These are phyloP conservation scores for Zygosaccharomyces siamensis DNA, from an alignment of 805 yeast species.

Conservation along the genomic window DNA sequence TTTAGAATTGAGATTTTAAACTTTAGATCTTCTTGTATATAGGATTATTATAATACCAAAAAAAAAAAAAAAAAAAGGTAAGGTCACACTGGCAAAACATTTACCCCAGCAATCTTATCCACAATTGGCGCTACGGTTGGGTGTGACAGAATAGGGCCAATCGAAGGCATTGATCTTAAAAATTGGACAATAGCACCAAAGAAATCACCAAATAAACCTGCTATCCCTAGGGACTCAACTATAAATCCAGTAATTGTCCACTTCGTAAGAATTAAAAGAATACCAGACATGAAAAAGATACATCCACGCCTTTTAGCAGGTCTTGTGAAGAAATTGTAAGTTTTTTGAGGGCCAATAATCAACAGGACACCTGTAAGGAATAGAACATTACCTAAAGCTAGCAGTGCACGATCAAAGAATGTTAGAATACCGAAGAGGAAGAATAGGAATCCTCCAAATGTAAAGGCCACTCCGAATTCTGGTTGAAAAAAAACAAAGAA, in stretches of 20 bases:
- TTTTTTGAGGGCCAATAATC: slow-evolving; percentile 83
- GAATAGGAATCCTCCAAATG: slow-evolving; percentile 74
- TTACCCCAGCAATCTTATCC: slow-evolving; percentile 61
- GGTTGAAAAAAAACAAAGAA: not conserved
- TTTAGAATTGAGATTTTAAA: no score
- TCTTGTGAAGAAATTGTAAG: slow-evolving; percentile 76
- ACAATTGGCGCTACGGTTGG: slow-evolving; percentile 76
- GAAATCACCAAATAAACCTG: slow-evolving; percentile 89
- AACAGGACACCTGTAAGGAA: slow-evolving; percentile 77
- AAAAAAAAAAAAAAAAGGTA: no score
- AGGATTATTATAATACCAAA: no score
- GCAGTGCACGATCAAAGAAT: slow-evolving; percentile 80
- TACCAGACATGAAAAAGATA: slow-evolving; percentile 70
- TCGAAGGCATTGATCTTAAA: slow-evolving; percentile 77
- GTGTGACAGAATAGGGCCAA: slow-evolving; percentile 78
- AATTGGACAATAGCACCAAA: slow-evolving; percentile 85
- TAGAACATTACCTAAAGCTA: slow-evolving; percentile 82
- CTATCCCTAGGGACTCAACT: slow-evolving; percentile 82
- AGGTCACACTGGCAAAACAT: slow-evolving; percentile 56
- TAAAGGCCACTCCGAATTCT: slow-evolving; percentile 91
- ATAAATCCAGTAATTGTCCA: slow-evolving; percentile 81
- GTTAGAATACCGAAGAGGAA: slow-evolving; percentile 79
- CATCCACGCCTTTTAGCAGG: slow-evolving; percentile 86
- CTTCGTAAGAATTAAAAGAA: slow-evolving; percentile 65
- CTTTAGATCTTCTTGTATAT: no score